Conservation (phyloP, 352 stramenopile genomes). For the Phytophthora boehmeriae region DNA sequence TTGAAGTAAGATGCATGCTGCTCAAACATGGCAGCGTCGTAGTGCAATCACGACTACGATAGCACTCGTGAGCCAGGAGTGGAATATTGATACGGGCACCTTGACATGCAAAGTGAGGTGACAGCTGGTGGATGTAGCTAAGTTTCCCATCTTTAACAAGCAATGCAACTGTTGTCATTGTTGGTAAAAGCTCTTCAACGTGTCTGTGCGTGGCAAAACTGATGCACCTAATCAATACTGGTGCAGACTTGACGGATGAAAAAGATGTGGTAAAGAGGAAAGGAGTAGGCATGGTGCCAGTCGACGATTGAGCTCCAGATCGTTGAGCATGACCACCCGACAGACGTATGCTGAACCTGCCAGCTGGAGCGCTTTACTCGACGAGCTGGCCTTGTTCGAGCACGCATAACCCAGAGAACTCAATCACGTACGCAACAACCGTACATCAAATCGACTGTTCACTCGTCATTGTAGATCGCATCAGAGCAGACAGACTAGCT, state of each 20-base stretch:
- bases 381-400: not conserved
- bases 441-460: slow-evolving; percentile 12
- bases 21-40: slow-evolving; percentile 22
- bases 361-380: not conserved
- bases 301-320: not conserved
- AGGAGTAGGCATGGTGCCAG: not conserved
- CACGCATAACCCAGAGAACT: slow-evolving; percentile 10
- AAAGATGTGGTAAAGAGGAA: not conserved
- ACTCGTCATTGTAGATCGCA: slow-evolving; percentile 33
- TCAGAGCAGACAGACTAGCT: slow-evolving; percentile 36
- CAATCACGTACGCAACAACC: slow-evolving; percentile 20
- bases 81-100: slow-evolving; percentile 10
- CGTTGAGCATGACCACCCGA: not conserved
- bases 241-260: not conserved
- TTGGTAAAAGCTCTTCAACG: not conserved
- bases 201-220: not conserved
- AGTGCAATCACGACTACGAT: slow-evolving; percentile 5
- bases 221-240: too few species aligned
- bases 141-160: not conserved
- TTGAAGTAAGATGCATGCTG: slow-evolving; percentile 22
- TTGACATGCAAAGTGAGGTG: not conserved
- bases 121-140: slow-evolving; percentile 3
- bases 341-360: not conserved
- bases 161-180: slow-evolving; percentile 1
- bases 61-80: slow-evolving; percentile 1